Evolutionary conservation across 768 basidiomycete genomes (phyloP).

Genomic region (Suillus tomentosus): DNA sequence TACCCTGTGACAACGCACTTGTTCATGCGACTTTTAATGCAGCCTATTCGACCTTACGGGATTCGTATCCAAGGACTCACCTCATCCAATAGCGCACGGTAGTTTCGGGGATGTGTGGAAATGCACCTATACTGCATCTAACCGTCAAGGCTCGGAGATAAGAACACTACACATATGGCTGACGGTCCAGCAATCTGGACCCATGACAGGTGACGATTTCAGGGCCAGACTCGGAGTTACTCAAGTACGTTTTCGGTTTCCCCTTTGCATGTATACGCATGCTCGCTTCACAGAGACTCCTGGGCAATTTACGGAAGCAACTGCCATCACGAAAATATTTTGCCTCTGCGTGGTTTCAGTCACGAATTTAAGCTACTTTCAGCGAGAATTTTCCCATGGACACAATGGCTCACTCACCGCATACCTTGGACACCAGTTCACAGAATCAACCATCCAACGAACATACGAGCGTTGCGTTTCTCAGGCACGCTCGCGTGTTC

Average conservation of each 20-base stretch:
- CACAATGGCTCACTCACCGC: conserved; percentile 29
- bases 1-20: not conserved
- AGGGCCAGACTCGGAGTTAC: not conserved
- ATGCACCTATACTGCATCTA: not conserved
- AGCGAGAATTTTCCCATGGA: conserved; percentile 37
- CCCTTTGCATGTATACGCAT: not conserved
- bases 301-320: conserved; percentile 25
- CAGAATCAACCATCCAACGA: conserved; percentile 5
- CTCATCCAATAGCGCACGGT: conserved; percentile 9
- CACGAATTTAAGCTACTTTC: conserved; percentile 31
- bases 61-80: not conserved
- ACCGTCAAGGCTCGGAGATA: not conserved
- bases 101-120: conserved; percentile 15
- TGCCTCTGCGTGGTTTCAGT: conserved; percentile 31
- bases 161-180: not conserved
- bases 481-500: not conserved
- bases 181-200: not conserved
- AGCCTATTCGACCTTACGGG: conserved; percentile 8
- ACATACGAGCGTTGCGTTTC: conserved; percentile 4
- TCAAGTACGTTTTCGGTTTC: conserved; percentile 3
- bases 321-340: conserved; percentile 29
- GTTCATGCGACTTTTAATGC: not conserved
- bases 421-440: conserved; percentile 21
- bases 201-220: conserved; percentile 6
- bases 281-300: conserved; percentile 14